Evolutionary conservation across 768 basidiomycete species (phyloP).

Genomic region (Rossbeevera mucosa): DNA sequence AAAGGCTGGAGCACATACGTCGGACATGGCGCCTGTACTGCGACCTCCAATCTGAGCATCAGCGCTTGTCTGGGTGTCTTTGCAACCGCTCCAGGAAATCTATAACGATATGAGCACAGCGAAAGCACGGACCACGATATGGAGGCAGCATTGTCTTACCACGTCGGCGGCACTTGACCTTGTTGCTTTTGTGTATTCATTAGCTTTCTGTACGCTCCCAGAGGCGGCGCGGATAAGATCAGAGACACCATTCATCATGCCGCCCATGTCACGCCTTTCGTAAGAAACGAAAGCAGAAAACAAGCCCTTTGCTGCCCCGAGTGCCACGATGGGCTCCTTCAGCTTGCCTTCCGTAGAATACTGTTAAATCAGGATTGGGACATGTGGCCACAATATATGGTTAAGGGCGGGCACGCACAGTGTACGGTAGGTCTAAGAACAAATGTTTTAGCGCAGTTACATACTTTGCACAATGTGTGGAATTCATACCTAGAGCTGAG

Average conservation of each 20-base stretch:
- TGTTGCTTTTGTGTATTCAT: slow-evolving; percentile 53
- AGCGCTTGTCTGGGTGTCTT: slow-evolving; percentile 79
- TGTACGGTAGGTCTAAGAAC: slow-evolving; percentile 59
- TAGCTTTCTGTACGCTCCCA: slow-evolving; percentile 60
- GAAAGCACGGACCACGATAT: neutral
- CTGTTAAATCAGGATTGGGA: slow-evolving; percentile 30
- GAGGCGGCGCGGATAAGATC: slow-evolving; percentile 73
- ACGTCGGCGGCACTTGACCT: slow-evolving; percentile 83
- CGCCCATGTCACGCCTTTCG: slow-evolving; percentile 72
- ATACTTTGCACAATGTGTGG: neutral
- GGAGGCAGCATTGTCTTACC: slow-evolving; percentile 40
- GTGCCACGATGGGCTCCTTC: slow-evolving; percentile 87
- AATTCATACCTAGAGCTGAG: slow-evolving; percentile 64
- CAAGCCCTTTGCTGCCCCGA: slow-evolving; percentile 84
- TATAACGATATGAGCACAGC: slow-evolving; percentile 22
- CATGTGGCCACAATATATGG: neutral
- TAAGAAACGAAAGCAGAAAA: slow-evolving; percentile 76
- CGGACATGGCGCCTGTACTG: slow-evolving; percentile 78
- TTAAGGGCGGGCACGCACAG: slow-evolving; percentile 36
- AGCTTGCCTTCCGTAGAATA: slow-evolving; percentile 95
- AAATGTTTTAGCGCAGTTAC: neutral
- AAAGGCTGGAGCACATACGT: slow-evolving; percentile 38
- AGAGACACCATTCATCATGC: slow-evolving; percentile 69
- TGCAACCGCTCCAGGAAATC: slow-evolving; percentile 87
- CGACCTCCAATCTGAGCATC: slow-evolving; percentile 63